Conservation (phyloP, 169 alveolate species). For the Blepharisma undulans region DNA sequence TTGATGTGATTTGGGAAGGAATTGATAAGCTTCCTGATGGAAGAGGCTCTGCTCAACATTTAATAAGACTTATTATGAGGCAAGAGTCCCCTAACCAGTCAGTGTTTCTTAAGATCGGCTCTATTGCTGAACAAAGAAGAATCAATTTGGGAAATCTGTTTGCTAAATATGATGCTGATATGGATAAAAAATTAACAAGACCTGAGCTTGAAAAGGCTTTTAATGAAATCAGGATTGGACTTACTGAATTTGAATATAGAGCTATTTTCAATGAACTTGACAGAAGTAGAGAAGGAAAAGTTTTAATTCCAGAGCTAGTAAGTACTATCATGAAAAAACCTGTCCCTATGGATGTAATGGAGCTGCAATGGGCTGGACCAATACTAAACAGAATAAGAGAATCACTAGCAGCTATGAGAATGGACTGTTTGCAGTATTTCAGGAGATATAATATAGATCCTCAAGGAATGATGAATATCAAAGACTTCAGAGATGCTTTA, state of each 20-base stretch:
- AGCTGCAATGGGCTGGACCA: not conserved
- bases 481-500: slow-evolving; percentile 37
- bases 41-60: slow-evolving; percentile 32
- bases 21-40: slow-evolving; percentile 21
- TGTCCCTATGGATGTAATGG: not conserved
- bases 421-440: not conserved
- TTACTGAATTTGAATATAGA: not conserved
- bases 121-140: not conserved
- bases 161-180: not conserved
- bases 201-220: slow-evolving; percentile 14
- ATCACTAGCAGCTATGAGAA: not conserved
- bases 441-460: not conserved
- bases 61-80: not conserved
- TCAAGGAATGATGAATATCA: not conserved
- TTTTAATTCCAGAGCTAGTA: slow-evolving; percentile 5
- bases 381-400: not conserved
- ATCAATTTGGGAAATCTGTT: not conserved
- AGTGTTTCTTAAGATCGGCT: not conserved
- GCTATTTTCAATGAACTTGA: not conserved
- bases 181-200: not conserved
- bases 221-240: not conserved
- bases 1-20: not conserved
- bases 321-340: slow-evolving; percentile 3
- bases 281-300: not conserved
- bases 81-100: not conserved